Evolutionary conservation across 192 early-diverging fungal species (phyloP), one percentile per base, ranked within the genome.

Genomic region (Backusella tarrabulga): DNA sequence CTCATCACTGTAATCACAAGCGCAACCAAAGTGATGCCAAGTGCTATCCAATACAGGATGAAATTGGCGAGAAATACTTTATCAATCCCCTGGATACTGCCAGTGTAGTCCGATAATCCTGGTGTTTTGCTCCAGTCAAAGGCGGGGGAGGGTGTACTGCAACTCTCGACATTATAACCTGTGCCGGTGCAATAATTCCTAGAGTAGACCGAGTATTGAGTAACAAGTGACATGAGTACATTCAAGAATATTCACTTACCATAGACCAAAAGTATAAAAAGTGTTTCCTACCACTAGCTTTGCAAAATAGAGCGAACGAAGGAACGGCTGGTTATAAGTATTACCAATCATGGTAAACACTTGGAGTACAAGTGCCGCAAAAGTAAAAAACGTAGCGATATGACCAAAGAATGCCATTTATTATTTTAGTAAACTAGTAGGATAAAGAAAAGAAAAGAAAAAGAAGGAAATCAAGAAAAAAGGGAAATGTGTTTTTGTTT

Each of bases 341-440:
- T 73, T 80, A 23, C 79, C 79, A 52, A 80, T 72, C 69, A 80
- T 36, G 5, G 75, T 72, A 54, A 80, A 80, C 19, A 80, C 67
- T 67, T 80, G 46, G 19, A 80, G 70, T n/a, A 77, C 60, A 36
- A 80, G 40, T 7, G 75, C 79, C 23, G 75, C 79, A 54, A 76
- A 76, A 2, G 75, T 76, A 21, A 68, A 40, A 50, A 80, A 76
- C 4, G 75, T 80, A 69, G 79, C 79, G 5, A 76, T 11, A 38
- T 67, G 73, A 52, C 75, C 79, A 73, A 76, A 77, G 6, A 77
- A 29, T 14, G 70, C 76, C 76, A 77, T 77, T 21, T 29, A 40
- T 5, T 29, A 32, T 26, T 32, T 34, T 35, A 32, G 41, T 0
- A 12, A 74, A 38, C 36, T 40, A 63, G 35, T 7, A 75, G 66